phyloP scores from a whole-genome alignment of 768 basidiomycete genomes.

The Leccinum incarnatum region DNA sequence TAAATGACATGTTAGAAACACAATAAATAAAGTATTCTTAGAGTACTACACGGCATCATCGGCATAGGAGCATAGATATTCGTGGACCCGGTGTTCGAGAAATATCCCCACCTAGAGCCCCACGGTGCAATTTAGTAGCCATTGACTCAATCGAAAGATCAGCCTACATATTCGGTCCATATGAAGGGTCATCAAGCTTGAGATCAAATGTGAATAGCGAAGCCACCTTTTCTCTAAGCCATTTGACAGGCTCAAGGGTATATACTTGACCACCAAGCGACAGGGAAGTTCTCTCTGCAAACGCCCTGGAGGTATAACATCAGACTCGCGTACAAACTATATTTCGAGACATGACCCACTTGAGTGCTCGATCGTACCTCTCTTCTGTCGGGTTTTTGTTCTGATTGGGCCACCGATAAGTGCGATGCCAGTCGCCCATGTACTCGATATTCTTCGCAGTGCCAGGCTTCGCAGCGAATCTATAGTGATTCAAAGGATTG shows the following conservation, averaged over 20 bases:
- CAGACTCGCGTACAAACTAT: too few species aligned
- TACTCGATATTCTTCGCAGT: background rate
- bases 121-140: background rate
- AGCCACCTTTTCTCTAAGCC: slow-evolving; percentile 18
- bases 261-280: background rate
- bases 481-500: slow-evolving; percentile 18
- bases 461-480: slow-evolving; percentile 1
- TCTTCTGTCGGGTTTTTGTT: slow-evolving; percentile 4
- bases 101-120: slow-evolving; percentile 18
- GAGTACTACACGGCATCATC: slow-evolving; percentile 3
- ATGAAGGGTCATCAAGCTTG: slow-evolving; percentile 6
- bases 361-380: slow-evolving; percentile 7
- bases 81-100: background rate
- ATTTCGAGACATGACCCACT: slow-evolving; percentile 3
- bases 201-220: slow-evolving; percentile 15
- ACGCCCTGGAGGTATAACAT: slow-evolving; percentile 3
- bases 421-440: slow-evolving; percentile 9
- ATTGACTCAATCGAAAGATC: background rate
- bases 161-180: slow-evolving; percentile 19
- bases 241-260: background rate
- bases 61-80: slow-evolving; percentile 2
- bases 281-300: background rate
- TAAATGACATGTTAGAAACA: slow-evolving; percentile 1
- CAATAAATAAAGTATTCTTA: background rate
- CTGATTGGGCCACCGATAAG: background rate